Conservation (phyloP, 2,329 filamentous ascomycete genomes). For the Ophiostoma angusticollis region DNA sequence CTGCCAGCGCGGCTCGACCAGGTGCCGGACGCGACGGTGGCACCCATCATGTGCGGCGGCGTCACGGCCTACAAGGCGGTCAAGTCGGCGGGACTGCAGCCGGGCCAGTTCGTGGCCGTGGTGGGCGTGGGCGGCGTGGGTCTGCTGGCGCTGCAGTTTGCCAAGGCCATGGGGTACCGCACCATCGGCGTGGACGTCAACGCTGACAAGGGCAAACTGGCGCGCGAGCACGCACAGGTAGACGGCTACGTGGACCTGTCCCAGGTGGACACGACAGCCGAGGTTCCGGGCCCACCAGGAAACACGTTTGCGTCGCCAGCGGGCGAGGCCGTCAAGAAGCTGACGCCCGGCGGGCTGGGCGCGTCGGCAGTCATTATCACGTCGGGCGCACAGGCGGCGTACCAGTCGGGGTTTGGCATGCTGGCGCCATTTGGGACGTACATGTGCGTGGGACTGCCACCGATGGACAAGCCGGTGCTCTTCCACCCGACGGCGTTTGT, state of each 20-base stretch:
- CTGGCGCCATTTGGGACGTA: constrained; percentile 26
- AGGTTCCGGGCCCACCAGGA: constrained; percentile 3
- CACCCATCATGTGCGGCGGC: constrained; percentile 29
- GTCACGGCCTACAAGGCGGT: constrained; percentile 31
- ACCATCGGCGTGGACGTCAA: constrained; percentile 28
- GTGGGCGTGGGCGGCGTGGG: constrained; percentile 28
- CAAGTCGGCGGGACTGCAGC: constrained; percentile 20
- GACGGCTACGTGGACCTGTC: constrained; percentile 26
- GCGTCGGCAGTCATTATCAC: constrained; percentile 21
- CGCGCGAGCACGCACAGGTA: constrained; percentile 18
- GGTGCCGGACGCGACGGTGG: constrained; percentile 24
- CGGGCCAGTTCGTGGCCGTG: constrained; percentile 26
- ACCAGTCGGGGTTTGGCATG: constrained; percentile 22
- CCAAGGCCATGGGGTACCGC: constrained; percentile 28
- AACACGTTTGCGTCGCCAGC: constrained; percentile 11
- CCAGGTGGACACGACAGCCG: constrained; percentile 3
- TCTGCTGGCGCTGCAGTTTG: constrained; percentile 26
- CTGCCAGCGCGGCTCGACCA: constrained; percentile 19
- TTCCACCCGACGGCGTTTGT: constrained; percentile 26
- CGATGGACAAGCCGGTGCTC: constrained; percentile 15
- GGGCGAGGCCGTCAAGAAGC: constrained; percentile 15
- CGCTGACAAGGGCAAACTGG: constrained; percentile 17
- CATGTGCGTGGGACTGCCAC: constrained; percentile 27
- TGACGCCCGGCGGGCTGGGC: constrained; percentile 15
- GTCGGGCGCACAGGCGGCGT: constrained; percentile 20